Evolutionary conservation across 169 alveolate species (phyloP), one percentile per base, ranked within the genome.

Genomic region (Cryptosporidium tyzzeri): DNA sequence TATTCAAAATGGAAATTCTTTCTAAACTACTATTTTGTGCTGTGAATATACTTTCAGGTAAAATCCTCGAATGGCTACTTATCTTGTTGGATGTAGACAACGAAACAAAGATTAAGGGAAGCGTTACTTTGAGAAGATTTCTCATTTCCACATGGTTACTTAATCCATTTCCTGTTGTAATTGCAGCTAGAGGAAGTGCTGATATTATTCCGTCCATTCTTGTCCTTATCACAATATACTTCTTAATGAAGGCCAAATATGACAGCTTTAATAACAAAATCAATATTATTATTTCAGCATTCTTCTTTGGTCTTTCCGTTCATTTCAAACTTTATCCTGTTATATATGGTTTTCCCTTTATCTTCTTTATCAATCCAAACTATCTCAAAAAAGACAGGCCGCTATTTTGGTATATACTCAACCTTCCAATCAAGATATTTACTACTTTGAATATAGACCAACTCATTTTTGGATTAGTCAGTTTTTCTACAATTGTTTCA

Each of bases 261-360:
- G 91, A 74, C 35, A 62, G 55, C 39, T 95, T 53, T 70, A 68
- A 91, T 37, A 89, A 80, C 70, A 84, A 84, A 44, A 91, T 85
- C 41, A 58, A 70, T 55, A 85, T 93, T 37, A 62, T 74, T 35
- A 84, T 70, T 41, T 80, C 98, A 26, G 98, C 98, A 16, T 74
- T 93, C 68, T 92, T 97, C 59, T 97, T 93, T 89, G 99, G 99
- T 33, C 86, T 97, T 18, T 93, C 99, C 12, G 99, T 98, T 31
- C 99, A 98, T 87, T 95, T 98, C 84, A 97, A 97, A 86, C 92
- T 98, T 44, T 98, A 97, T 92, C 99, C 99, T 29, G 96, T 97
- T 71, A 97, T 98, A 35, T 98, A 97, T 94, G 96, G 98, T n/a
- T 91, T 97, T 0, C 97, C 98, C 1, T 67, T 95, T 48, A 80